Base-by-base conservation (phyloP, 495 filamentous ascomycete genomes). In the Tirmania nivea region DNA sequence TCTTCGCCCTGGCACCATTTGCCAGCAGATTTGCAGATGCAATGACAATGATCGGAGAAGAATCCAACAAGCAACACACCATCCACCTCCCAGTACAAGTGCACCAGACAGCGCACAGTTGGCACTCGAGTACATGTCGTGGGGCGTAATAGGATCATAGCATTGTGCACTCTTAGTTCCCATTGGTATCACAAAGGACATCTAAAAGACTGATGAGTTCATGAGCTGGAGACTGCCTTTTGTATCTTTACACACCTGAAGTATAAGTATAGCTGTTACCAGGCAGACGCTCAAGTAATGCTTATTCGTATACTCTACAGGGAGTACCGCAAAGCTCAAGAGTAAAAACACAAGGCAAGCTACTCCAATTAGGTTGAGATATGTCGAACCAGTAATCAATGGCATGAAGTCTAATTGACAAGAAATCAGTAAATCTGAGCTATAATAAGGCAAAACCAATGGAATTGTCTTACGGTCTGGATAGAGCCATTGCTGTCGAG, bases 1-100 rank as follows among this genome's bases (percentile, higher is more conserved):
- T 56, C 78, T 86, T 17, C 76, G 75, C 3, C 90, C 92, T 8
- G 92, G 80, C 6, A 89, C 78, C 17, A 92, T 71, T 63, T 96
- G 85, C 92, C 92, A 97, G 70, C 86, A 94, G 48, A 97, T 94
- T 68, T 96, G 92, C 11, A 97, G 76, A 66, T 97, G 90, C 53
- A 97, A 81, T 16, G 88, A 93, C 45, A 95, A 65, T 4, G 90
- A 83, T 51, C 90, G 79, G 48, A 95, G 71, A 67, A 95, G 94
- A 66, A 19, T 77, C 87, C 88, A 97, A 59, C 89, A 73, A 4
- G 83, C 78, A 21, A 79, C 79, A 48, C 77, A 71, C 75, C 86
- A 85, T 53, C 88, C 92, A 49, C 90, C 92, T 21, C 81, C 75
- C 50, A 94, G 70, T 12, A 96, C 68, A 56, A 94, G 78, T 10